phyloP scores from a whole-genome alignment of 495 filamentous ascomycete species.

The Neurospora intermedia region DNA sequence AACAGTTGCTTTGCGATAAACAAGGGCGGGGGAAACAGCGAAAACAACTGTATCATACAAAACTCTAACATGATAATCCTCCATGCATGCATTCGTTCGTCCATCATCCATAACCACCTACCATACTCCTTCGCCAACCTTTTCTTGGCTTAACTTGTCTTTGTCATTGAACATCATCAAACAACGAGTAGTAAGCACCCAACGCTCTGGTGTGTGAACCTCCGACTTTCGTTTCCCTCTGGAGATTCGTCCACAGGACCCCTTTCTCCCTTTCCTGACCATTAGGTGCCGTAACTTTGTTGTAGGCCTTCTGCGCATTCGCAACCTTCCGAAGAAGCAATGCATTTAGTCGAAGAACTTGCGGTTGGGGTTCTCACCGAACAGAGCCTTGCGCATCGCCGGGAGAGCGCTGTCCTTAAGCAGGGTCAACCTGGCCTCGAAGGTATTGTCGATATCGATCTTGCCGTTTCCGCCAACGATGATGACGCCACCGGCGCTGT shows the following conservation, averaged over 20 bases:
- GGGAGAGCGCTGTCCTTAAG: slow-evolving; percentile 78
- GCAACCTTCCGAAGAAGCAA: not conserved
- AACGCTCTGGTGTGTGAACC: not conserved
- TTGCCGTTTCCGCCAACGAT: slow-evolving; percentile 79
- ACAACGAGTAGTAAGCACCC: not conserved
- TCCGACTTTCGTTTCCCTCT: not conserved
- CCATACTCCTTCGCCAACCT: not conserved
- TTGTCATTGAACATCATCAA: not conserved
- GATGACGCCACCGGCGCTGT: slow-evolving; percentile 70
- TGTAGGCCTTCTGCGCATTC: not conserved
- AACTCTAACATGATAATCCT: not conserved
- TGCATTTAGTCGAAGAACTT: slow-evolving; percentile 75
- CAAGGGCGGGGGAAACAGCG: not conserved
- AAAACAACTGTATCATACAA: not conserved
- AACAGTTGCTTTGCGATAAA: not conserved
- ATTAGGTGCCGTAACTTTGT: not conserved
- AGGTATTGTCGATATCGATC: slow-evolving; percentile 98
- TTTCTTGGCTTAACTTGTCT: not conserved
- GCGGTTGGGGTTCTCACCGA: slow-evolving; percentile 86
- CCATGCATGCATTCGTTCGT: not conserved
- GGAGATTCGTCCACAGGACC: not conserved
- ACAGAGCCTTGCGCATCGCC: slow-evolving; percentile 70
- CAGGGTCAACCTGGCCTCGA: slow-evolving; percentile 81
- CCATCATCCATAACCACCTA: not conserved
- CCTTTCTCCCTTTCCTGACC: not conserved